phyloP scores from a whole-genome alignment of 2,329 filamentous ascomycete species.

The Paramyrothecium roridum region DNA sequence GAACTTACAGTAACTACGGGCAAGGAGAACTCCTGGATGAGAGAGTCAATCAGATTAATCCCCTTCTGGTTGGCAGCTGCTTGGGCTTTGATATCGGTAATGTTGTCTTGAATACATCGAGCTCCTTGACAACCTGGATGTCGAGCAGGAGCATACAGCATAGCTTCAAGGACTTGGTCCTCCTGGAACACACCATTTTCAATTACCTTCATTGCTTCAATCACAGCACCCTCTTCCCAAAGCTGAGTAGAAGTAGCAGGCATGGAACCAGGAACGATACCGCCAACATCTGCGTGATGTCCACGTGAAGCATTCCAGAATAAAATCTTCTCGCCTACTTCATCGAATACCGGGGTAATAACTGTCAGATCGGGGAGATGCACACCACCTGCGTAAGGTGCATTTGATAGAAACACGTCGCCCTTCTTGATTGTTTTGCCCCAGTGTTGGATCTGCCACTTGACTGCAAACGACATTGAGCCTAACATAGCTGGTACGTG shows the following conservation, averaged over 20 bases:
- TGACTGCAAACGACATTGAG: slow-evolving; percentile 76
- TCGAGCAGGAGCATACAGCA: slow-evolving; percentile 70
- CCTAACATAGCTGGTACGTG: slow-evolving; percentile 75
- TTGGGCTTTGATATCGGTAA: slow-evolving; percentile 84
- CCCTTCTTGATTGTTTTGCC: slow-evolving; percentile 33
- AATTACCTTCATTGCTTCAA: slow-evolving; percentile 68
- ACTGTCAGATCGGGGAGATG: slow-evolving; percentile 36
- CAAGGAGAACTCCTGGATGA: slow-evolving; percentile 73
- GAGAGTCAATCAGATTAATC: slow-evolving; percentile 66
- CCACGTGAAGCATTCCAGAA: slow-evolving; percentile 61
- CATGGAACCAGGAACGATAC: slow-evolving; percentile 80
- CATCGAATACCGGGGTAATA: slow-evolving; percentile 30
- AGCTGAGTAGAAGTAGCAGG: slow-evolving; percentile 68
- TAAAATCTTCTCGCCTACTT: slow-evolving; percentile 33
- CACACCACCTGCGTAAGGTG: slow-evolving; percentile 26
- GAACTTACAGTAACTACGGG: too few species aligned
- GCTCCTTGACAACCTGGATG: slow-evolving; percentile 77
- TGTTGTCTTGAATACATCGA: slow-evolving; percentile 75
- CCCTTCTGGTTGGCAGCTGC: slow-evolving; percentile 85
- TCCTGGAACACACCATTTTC: slow-evolving; percentile 77
- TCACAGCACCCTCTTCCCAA: slow-evolving; percentile 62
- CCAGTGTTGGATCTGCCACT: slow-evolving; percentile 68
- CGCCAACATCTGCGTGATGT: slow-evolving; percentile 41
- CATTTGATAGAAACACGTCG: slow-evolving; percentile 33
- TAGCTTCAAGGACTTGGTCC: slow-evolving; percentile 65